phyloP scores from a whole-genome alignment of 179 eudicot genomes.

The Vitellaria paradoxa region DNA sequence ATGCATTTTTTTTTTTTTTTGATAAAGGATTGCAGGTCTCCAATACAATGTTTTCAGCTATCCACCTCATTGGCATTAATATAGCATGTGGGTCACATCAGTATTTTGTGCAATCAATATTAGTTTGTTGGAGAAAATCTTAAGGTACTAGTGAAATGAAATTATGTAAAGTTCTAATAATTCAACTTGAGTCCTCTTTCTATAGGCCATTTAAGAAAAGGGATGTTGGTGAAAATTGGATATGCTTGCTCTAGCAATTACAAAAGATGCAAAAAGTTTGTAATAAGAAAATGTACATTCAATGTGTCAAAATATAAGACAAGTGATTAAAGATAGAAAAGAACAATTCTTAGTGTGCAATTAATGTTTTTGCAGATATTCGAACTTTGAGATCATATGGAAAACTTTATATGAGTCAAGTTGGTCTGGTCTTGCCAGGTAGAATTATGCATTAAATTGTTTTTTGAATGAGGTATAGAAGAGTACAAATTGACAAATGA shows the following conservation, averaged over 20 bases:
- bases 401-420: constrained; percentile 46
- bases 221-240: constrained; percentile 31
- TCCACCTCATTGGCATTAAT: too few species aligned
- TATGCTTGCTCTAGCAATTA: constrained; percentile 32
- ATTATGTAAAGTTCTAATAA: not conserved
- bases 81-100: too few species aligned
- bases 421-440: constrained; percentile 42
- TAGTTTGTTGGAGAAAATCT: too few species aligned
- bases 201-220: constrained; percentile 44
- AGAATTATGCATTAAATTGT: constrained; percentile 13
- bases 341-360: not conserved
- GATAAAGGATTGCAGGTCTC: too few species aligned
- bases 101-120: too few species aligned
- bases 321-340: not conserved
- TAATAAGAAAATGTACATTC: constrained; percentile 1
- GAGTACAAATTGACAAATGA: constrained; percentile 33
- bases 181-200: not conserved
- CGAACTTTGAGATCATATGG: constrained; percentile 64
- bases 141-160: not conserved
- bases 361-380: constrained; percentile 39
- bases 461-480: constrained; percentile 18
- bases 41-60: too few species aligned
- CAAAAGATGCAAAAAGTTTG: constrained; percentile 56
- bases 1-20: too few species aligned
- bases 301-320: not conserved